phyloP scores from a whole-genome alignment of 441 rosid species.

The Isatis lusitanica region DNA sequence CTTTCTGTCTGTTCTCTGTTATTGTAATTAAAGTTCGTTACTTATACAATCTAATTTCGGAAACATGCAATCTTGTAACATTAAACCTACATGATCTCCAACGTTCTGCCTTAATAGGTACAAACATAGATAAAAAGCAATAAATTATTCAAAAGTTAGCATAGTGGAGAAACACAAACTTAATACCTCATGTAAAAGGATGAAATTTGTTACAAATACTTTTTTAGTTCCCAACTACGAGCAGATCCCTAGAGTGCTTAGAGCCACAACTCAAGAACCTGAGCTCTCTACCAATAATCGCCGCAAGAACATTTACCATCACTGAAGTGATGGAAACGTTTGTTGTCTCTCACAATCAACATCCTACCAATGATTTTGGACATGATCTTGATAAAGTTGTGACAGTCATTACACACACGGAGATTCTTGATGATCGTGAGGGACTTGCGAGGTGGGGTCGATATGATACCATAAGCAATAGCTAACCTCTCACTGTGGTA shows the following conservation, averaged over 20 bases:
- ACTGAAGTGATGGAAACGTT: conserved; percentile 74
- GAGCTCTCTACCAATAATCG: conserved; percentile 76
- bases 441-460: conserved; percentile 57
- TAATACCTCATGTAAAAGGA: neutral
- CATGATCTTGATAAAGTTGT: conserved; percentile 73
- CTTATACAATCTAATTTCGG: neutral
- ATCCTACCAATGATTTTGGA: conserved; percentile 63
- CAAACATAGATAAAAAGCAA: neutral
- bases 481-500: conserved; percentile 79
- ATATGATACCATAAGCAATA: conserved; percentile 63
- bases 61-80: conserved; percentile 3
- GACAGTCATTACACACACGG: conserved; percentile 61
- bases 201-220: conserved; percentile 9
- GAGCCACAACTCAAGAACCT: neutral
- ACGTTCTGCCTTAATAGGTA: neutral
- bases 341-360: conserved; percentile 74
- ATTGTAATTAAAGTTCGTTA: neutral
- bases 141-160: neutral
- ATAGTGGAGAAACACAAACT: conserved; percentile 3
- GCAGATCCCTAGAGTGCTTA: neutral
- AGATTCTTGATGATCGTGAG: conserved; percentile 69
- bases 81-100: neutral
- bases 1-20: neutral
- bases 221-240: neutral
- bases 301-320: conserved; percentile 85